Conservation (phyloP, 2,329 filamentous ascomycete genomes). For the Colletotrichum eleusines region DNA sequence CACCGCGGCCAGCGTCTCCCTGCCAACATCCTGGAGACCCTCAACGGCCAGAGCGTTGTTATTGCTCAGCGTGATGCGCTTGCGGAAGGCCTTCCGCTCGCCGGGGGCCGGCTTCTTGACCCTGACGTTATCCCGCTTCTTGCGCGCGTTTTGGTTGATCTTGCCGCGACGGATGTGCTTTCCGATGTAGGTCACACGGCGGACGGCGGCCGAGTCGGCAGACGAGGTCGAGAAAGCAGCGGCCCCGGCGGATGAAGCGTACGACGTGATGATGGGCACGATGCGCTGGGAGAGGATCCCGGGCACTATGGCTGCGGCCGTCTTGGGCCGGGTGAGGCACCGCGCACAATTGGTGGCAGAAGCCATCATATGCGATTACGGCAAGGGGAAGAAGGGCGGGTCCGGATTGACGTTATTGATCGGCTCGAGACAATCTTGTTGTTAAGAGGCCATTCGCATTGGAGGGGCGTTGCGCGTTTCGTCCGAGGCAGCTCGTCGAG, state of each 20-base stretch:
- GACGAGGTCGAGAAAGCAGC: slow-evolving; percentile 58
- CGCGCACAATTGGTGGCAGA: slow-evolving; percentile 56
- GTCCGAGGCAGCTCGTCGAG: slow-evolving; percentile 38
- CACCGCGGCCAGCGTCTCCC: slow-evolving; percentile 65
- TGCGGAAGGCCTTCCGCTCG: slow-evolving; percentile 88
- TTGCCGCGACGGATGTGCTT: slow-evolving; percentile 43
- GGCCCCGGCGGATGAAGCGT: slow-evolving; percentile 45
- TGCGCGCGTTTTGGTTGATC: slow-evolving; percentile 55
- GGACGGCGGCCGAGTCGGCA: slow-evolving; percentile 45
- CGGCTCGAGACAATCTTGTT: neutral
- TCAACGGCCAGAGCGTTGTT: slow-evolving; percentile 87
- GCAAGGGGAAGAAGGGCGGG: neutral
- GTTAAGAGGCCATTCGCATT: slow-evolving; percentile 29
- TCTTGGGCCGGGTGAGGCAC: slow-evolving; percentile 55
- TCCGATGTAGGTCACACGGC: slow-evolving; percentile 35
- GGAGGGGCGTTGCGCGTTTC: slow-evolving; percentile 4
- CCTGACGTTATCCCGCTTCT: slow-evolving; percentile 56
- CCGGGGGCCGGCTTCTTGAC: slow-evolving; percentile 74
- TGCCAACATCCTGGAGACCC: slow-evolving; percentile 72
- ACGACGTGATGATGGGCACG: slow-evolving; percentile 48
- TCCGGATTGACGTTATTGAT: slow-evolving; percentile 43
- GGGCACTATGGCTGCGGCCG: slow-evolving; percentile 42
- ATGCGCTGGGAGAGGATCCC: slow-evolving; percentile 50
- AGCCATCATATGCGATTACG: slow-evolving; percentile 50
- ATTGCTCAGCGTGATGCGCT: slow-evolving; percentile 92